phyloP scores from a whole-genome alignment of 2,329 filamentous ascomycete genomes.

The Alternaria sp. region DNA sequence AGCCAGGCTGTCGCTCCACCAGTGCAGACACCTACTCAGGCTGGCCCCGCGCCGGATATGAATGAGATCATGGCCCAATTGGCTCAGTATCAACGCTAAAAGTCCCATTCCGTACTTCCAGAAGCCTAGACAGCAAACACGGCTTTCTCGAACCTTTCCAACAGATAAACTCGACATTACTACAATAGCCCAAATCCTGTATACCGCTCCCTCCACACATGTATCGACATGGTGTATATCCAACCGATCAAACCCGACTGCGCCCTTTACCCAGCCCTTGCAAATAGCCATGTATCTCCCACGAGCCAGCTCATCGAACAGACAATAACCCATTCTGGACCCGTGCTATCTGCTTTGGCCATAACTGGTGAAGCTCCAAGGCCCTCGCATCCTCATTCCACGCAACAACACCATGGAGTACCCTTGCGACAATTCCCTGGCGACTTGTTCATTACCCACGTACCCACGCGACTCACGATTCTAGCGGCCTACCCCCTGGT shows the following conservation, averaged over 20 bases:
- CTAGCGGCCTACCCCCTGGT: background rate
- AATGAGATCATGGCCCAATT: conserved; percentile 78
- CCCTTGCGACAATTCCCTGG: conserved; percentile 2
- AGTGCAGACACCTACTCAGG: conserved; percentile 35
- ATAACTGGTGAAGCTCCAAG: background rate
- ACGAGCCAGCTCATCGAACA: conserved; percentile 1
- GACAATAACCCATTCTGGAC: background rate
- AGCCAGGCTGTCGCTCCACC: conserved; percentile 33
- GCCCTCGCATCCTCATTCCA: background rate
- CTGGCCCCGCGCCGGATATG: conserved; percentile 55
- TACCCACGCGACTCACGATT: background rate
- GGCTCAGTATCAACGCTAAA: conserved; percentile 65
- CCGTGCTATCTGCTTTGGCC: background rate
- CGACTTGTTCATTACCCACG: background rate
- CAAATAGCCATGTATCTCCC: conserved; percentile 1
- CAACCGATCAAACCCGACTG: conserved; percentile 5
- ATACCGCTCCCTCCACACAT: conserved; percentile 2
- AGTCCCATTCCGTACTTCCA: background rate
- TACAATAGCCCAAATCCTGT: conserved; percentile 1
- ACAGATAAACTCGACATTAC: conserved; percentile 8
- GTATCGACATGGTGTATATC: conserved; percentile 8
- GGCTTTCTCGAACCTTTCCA: conserved; percentile 1
- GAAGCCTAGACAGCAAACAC: conserved; percentile 6
- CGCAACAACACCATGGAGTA: background rate
- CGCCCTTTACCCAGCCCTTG: conserved; percentile 1